These are phyloP conservation scores for Parascedosporium putredinis DNA, from an alignment of 2,329 filamentous ascomycete genomes.

Conservation along the genomic window DNA sequence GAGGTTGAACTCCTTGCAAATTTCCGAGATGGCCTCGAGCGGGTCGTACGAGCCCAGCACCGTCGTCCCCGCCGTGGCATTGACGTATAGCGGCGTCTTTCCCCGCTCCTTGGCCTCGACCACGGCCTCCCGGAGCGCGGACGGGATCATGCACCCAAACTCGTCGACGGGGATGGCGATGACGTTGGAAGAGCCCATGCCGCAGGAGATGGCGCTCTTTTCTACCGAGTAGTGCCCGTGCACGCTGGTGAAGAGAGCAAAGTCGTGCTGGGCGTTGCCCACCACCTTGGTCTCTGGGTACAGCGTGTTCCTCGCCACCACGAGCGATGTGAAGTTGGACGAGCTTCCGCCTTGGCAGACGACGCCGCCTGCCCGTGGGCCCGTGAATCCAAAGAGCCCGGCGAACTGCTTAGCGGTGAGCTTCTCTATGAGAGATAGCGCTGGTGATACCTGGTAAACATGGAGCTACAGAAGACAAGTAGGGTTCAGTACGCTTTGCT, in stretches of 20 bases:
- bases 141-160: constrained; percentile 59
- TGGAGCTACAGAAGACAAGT: constrained; percentile 46
- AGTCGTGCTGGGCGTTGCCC: constrained; percentile 56
- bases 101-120: constrained; percentile 51
- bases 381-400: constrained; percentile 62
- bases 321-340: constrained; percentile 75
- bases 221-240: constrained; percentile 94
- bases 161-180: constrained; percentile 64
- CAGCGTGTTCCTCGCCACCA: constrained; percentile 78
- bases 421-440: constrained; percentile 80
- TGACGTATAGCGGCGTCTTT: constrained; percentile 85
- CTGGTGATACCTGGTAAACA: constrained; percentile 88
- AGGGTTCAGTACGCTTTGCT: background rate
- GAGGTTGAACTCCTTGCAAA: constrained; percentile 62
- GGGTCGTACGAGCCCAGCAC: constrained; percentile 86
- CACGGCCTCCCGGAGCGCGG: constrained; percentile 54
- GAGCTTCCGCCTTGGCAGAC: constrained; percentile 73
- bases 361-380: constrained; percentile 61
- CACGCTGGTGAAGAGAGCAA: constrained; percentile 77
- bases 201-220: constrained; percentile 86
- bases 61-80: constrained; percentile 89
- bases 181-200: constrained; percentile 67
- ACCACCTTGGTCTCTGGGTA: constrained; percentile 66
- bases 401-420: constrained; percentile 65
- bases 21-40: constrained; percentile 54